Base-by-base conservation (phyloP, 371 early-diverging fungal species). In the Saksenaea oblongispora region DNA sequence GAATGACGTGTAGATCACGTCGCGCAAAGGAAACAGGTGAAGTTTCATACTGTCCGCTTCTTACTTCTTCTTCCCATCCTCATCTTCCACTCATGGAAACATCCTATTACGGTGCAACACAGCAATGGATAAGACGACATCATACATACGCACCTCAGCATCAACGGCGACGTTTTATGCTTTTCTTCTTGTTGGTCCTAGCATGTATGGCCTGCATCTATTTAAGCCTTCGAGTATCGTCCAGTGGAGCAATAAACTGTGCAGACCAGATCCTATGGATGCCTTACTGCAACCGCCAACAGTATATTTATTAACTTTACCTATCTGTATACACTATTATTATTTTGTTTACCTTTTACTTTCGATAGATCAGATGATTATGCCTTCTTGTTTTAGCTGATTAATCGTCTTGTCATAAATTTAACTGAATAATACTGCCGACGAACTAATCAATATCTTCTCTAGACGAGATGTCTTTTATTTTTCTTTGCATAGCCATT, bases 231-330 rank as follows among this genome's bases (percentile, higher is more conserved):
- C 58, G 57, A 15, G 56, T 62, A 3, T 69, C 70, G 3, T 58
- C 59, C 7, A 47, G 11, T 7, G 62, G 42, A 11, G 27, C 26
- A 22, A 34, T 60, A 39, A 65, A 61, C 14, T 69, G 70, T 39
- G 56, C 69, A 3, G 59, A 61, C 34, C 53, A 59, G 58, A 63
- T 69, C 36, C 22, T 69, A 2, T 69, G 70, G 70, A 54, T 69
- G 17, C 70, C 70, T 27, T 39, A 47, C 42, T 69, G 70, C 22
- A 62, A 58, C 31, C 55, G 44, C 17, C 58, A 69, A 31, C 34
- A 69, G 54, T 69, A 64, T 36, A 28, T 59, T 60, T 18, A 10
- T 47, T 22, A 3, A 47, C 51, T 22, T 3, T 10, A 10, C 7
- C 24, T 18, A 22, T 10, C 51, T 22, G 51, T 47, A 47, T 22